Evolutionary conservation across 1,284 basidiomycete species (phyloP), one percentile per base, ranked within the genome.

Genomic region (Cryptococcus sp.): DNA sequence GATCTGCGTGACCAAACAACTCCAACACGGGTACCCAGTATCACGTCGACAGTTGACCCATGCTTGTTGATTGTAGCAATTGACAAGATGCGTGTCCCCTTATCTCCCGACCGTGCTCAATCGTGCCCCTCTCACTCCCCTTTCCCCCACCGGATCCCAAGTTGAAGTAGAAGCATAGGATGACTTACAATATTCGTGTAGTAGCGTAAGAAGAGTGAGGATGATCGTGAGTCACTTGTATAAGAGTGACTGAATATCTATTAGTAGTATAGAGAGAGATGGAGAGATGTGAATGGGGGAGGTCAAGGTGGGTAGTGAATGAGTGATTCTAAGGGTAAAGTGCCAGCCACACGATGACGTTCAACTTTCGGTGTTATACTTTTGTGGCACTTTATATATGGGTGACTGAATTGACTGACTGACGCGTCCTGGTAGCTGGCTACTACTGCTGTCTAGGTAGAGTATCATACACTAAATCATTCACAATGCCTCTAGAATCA

Each of bases 401-500:
- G n/a, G n/a, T n/a, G n/a, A n/a, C n/a, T n/a, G n/a, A n/a, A n/a
- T 39, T 7, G 36, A 7, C 14, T 39, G 7, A 39, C 14, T 39
- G 36, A 39, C 36, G 36, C 14, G 14, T n/a, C 14, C 36, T 16
- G 7, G 14, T 39, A 5, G 7, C 36, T 39, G 32, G 16, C 36
- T 7, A 39, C 36, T 39, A 39, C 36, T 19, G 14, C 4, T n/a
- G 5, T 7, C 36, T 39, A 4, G 4, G 16, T 39, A 39, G 36
- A 39, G 4, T 16, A 39, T 16, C 36, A 39, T 39, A 39, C 14
- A 39, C 36, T 16, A 37, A 28, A 43, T 23, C 19, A 19, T 18
- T 45, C 80, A 85, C 73, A 55, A 93, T 93, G 90, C 88, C 89
- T 60, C 82, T 93, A 72, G 90, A 94, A 83, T 90, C 90, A 48